Base-by-base conservation (phyloP, 495 filamentous ascomycete species). In the Viridothelium virens region DNA sequence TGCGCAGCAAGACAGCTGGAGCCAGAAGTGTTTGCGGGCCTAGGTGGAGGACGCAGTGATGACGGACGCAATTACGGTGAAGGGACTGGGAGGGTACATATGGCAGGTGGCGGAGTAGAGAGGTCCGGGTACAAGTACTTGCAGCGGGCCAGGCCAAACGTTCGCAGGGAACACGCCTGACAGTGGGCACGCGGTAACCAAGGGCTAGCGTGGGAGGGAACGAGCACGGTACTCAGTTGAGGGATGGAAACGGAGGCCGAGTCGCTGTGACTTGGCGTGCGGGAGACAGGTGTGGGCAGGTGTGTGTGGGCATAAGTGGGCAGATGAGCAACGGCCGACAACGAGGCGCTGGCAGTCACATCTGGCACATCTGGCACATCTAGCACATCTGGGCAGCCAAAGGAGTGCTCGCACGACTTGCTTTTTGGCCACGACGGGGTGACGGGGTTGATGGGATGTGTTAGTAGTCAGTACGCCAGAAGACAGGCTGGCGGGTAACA, bases 51-150 rank as follows among this genome's bases (percentile, higher is more conserved):
- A 31, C 53, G 53, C 53, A 14, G 36, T 34, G 53, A 59, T 59
- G 53, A 59, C 53, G 18, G 53, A 34, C 5, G 31, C 53, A 36
- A 36, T 59, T 33, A 59, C 53, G 53, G 53, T 59, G 53, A 59
- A 25, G 53, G 25, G 53, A 59, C 53, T 11, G 14, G 25, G 53
- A 18, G 31, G 18, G 53, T 59, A 59, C 53, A 59, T n/a, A 59
- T 59, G 53, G 53, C 31, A 59, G 53, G 53, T 59, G 53, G 53
- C 53, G 53, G 53, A 59, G 53, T 59, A 59, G 53, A 59, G 53
- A 6, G 36, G 53, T 59, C 53, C 53, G 53, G 53, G 53, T 59
- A 59, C 25, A 59, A 59, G 53, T 59, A 59, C 53, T 59, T 59
- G 53, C 53, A 59, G 53, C 53, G 53, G 53, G 53, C 31, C 53